Evolutionary conservation across 2,329 filamentous ascomycete species (phyloP).

Genomic region (Aspergillus sp.): DNA sequence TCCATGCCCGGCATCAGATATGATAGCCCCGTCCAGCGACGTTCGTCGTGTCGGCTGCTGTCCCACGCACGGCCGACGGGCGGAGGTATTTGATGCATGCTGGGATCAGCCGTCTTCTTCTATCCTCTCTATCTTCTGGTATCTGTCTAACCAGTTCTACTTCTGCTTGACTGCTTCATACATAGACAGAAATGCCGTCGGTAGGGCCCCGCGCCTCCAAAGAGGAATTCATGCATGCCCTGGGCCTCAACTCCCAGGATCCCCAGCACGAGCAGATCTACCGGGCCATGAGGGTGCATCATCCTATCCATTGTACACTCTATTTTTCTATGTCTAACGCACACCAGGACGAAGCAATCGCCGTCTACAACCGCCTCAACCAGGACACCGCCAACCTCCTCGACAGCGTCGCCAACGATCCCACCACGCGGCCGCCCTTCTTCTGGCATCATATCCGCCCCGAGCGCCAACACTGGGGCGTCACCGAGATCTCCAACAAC

Average conservation of each 20-base stretch:
- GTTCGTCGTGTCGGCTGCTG: not conserved
- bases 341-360: constrained; percentile 44
- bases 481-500: constrained; percentile 43
- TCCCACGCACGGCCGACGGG: too few species aligned
- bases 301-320: not conserved
- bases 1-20: not conserved
- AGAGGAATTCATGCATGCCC: constrained; percentile 47
- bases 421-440: constrained; percentile 39
- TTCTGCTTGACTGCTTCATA: not conserved
- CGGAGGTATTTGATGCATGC: too few species aligned
- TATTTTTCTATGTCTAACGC: not conserved
- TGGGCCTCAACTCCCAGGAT: constrained; percentile 41
- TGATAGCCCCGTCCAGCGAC: not conserved
- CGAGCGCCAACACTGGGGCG: constrained; percentile 42
- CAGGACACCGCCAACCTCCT: constrained; percentile 40
- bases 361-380: constrained; percentile 43
- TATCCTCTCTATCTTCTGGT: too few species aligned
- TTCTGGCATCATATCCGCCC: constrained; percentile 49
- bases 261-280: constrained; percentile 45
- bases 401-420: constrained; percentile 39
- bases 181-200: constrained; percentile 23
- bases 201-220: constrained; percentile 46
- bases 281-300: constrained; percentile 44
- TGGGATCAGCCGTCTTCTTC: too few species aligned
- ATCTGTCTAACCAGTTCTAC: not conserved